Evolutionary conservation across 495 filamentous ascomycete genomes (phyloP), one percentile per base, ranked within the genome.

Genomic region (Xeromyces bisporus): DNA sequence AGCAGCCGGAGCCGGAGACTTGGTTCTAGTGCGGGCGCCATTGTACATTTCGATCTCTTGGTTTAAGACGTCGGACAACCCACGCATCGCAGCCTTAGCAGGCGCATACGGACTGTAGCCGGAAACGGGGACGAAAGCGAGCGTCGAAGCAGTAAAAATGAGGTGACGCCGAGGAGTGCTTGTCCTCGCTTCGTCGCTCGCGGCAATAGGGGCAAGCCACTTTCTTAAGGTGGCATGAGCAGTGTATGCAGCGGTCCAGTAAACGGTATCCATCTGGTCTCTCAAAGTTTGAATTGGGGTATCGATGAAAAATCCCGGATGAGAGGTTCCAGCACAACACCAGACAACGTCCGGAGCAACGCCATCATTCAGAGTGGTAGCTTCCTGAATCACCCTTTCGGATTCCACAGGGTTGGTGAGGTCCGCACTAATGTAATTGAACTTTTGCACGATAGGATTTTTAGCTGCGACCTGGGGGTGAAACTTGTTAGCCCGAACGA

Each of bases 81-180:
- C 71, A 38, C 85, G 76, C 32, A 97, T 64, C 8, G 91, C 91
- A 30, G 75, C 69, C 56, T 97, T 97, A 16, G 75, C 62, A 9
- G 89, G 84, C 1, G 77, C 67, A 48, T 97, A 97, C 1, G 81
- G 69, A 1, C 61, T 64, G 53, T 96, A 97, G n/a, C 91, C 89
- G 14, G 73, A 65, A 25, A 94, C 47, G 13, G 81, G 64, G 40
- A 74, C 68, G 40, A 93, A 76, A 2, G 80, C 80, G 13, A 77
- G 51, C 6, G 76, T 67, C 9, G 80, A 86, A 6, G 75, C 74
- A 0, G 87, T 94, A 47, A 96, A 85, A 42, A 97, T 70, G 37
- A 97, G 59, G 47, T 96, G 89, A 31, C 79, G 65, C 5, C 74
- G 64, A 31, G 58, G 39, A 16, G 46, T 37, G 3, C 46, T 45